A percentile compares a stretch with the other conserved stretches of the same genome.
Conservation (phyloP, 371 early-diverging fungal species). For the Syncephalastrum sp. region DNA sequence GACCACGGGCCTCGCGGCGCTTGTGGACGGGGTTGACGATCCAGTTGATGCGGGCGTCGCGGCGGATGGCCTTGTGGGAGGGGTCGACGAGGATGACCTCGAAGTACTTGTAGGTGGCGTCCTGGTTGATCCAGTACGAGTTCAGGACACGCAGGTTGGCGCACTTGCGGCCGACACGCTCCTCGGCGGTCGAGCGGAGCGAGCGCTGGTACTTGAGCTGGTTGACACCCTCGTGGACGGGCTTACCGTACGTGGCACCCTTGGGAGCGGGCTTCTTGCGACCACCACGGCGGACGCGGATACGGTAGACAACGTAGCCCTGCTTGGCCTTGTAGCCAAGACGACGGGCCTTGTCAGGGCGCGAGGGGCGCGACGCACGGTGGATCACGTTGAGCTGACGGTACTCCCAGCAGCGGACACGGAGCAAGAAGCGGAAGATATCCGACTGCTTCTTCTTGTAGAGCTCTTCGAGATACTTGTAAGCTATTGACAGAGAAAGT, state of each 20-base stretch:
- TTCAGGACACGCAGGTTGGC: conserved; percentile 96
- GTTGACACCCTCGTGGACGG: conserved; percentile 95
- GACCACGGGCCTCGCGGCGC: conserved; percentile 98
- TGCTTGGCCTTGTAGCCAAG: conserved; percentile 99
- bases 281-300: conserved; percentile 98
- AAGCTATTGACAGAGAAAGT: conserved; percentile 44
- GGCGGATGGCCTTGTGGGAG: conserved; percentile 95
- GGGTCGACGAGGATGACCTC: conserved; percentile 99
- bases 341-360: conserved; percentile 99
- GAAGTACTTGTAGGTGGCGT: conserved; percentile 98
- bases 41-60: conserved; percentile 99
- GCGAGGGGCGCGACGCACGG: conserved; percentile 97
- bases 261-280: conserved; percentile 96
- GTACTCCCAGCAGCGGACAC: conserved; percentile 99
- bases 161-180: conserved; percentile 95
- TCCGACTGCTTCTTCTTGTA: conserved; percentile 99
- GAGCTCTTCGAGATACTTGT: conserved; percentile 97
- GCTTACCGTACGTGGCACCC: conserved; percentile 99
- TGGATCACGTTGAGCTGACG: conserved; percentile 96
- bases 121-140: conserved; percentile 99
- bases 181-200: conserved; percentile 93
- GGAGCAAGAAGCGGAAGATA: conserved; percentile 97
- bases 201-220: conserved; percentile 97
- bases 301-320: conserved; percentile 97
- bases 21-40: conserved; percentile 97